These are phyloP conservation scores for Strobilomyces confusus DNA, from an alignment of 768 basidiomycete genomes.

Conservation along the genomic window DNA sequence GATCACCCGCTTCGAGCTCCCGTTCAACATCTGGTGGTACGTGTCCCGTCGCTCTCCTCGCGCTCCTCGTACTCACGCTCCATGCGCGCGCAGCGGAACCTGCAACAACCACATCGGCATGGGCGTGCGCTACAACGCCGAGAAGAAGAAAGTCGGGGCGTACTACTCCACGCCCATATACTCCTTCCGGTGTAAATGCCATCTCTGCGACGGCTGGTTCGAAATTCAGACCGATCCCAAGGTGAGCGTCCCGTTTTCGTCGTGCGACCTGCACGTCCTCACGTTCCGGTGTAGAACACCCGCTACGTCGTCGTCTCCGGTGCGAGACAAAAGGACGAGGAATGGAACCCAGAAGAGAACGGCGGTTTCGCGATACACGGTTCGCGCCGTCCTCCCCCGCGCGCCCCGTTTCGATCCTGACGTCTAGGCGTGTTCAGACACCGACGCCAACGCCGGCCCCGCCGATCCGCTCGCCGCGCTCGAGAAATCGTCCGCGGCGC, in stretches of 20 bases:
- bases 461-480: conserved; percentile 83
- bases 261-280: not conserved
- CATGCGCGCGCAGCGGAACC: conserved; percentile 56
- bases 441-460: conserved; percentile 57
- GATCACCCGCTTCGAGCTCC: conserved; percentile 92
- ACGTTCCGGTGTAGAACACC: conserved; percentile 65
- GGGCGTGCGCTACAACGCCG: conserved; percentile 99
- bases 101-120: conserved; percentile 98
- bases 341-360: conserved; percentile 96
- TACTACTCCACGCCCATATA: conserved; percentile 95
- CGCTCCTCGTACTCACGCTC: not conserved
- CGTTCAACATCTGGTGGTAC: conserved; percentile 96
- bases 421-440: conserved; percentile 42
- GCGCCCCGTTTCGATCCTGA: not conserved
- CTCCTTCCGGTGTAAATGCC: conserved; percentile 97
- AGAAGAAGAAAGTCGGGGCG: conserved; percentile 94
- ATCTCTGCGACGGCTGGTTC: conserved; percentile 94
- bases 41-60: conserved; percentile 17
- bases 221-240: conserved; percentile 97
- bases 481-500: conserved; percentile 82
- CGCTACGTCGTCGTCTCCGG: conserved; percentile 90
- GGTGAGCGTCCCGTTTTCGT: conserved; percentile 40
- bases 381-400: conserved; percentile 28
- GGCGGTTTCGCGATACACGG: conserved; percentile 90
- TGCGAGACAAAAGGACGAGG: conserved; percentile 91